phyloP scores from a whole-genome alignment of 495 filamentous ascomycete species.

The Aspergillus conjunctus region DNA sequence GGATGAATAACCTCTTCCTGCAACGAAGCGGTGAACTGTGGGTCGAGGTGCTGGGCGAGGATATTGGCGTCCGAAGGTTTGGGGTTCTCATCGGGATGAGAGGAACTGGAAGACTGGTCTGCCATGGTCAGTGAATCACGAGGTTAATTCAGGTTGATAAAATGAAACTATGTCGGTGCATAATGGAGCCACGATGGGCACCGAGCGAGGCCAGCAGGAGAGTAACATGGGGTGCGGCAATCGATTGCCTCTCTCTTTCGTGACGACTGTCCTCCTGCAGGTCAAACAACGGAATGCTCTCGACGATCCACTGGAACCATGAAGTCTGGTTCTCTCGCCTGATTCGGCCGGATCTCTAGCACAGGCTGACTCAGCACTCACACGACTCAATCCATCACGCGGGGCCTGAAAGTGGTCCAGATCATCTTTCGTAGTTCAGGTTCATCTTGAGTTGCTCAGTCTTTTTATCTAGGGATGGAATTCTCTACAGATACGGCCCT shows the following conservation, averaged over 20 bases:
- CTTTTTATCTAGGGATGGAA: too few species aligned
- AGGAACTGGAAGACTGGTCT: constrained; percentile 6
- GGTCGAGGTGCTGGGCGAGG: constrained; percentile 18
- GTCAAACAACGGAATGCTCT: not conserved
- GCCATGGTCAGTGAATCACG: constrained; percentile 8
- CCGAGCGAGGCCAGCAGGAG: not conserved
- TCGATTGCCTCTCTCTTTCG: not conserved
- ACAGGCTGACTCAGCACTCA: not conserved
- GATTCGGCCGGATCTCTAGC: not conserved
- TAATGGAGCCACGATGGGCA: constrained; percentile 16
- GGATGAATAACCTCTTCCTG: constrained; percentile 11
- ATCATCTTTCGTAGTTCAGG: too few species aligned
- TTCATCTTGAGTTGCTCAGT: too few species aligned
- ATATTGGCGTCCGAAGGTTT: constrained; percentile 12
- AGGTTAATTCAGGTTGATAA: not conserved
- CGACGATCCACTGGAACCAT: not conserved
- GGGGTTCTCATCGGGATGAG: not conserved
- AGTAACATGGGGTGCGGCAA: not conserved
- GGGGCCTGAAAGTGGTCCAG: too few species aligned
- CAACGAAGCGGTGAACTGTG: constrained; percentile 18
- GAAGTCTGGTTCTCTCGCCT: not conserved
- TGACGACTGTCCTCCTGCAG: not conserved
- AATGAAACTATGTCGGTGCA: not conserved
- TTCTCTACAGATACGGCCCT: too few species aligned
- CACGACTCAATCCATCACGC: not conserved